Conservation (phyloP, 768 basidiomycete genomes). For the Bullera alba region DNA sequence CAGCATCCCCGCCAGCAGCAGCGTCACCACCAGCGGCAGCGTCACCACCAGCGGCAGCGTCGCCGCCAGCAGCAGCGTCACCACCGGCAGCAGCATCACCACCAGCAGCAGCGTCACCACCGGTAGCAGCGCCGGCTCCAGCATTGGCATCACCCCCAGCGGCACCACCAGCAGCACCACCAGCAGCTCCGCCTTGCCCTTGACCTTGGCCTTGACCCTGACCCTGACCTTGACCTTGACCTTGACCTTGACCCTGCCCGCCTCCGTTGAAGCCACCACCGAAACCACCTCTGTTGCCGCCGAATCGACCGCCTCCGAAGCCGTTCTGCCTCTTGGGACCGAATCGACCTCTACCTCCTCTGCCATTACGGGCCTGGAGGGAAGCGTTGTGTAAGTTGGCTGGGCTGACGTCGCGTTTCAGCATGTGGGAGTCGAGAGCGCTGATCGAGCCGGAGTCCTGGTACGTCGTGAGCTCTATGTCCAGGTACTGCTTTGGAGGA, state of each 20-base stretch:
- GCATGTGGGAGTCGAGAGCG: too few relatives aligned
- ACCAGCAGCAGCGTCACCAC: too few relatives aligned
- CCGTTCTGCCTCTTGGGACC: slow-evolving; percentile 4
- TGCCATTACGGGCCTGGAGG: not conserved
- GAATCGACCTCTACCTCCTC: slow-evolving; percentile 1
- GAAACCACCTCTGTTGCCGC: slow-evolving; percentile 1
- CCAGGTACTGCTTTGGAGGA: too few relatives aligned
- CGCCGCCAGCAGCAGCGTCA: too few relatives aligned
- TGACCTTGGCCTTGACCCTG: not conserved
- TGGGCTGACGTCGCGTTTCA: too few relatives aligned
- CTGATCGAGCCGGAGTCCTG: too few relatives aligned
- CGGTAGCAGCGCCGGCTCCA: not conserved
- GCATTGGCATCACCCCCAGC: not conserved
- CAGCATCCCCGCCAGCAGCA: too few relatives aligned
- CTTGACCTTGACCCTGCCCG: not conserved
- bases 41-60: too few relatives aligned
- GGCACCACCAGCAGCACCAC: not conserved
- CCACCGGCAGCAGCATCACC: too few relatives aligned
- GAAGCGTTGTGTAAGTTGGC: too few relatives aligned
- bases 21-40: too few relatives aligned
- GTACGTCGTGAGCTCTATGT: too few relatives aligned
- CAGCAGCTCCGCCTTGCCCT: not conserved
- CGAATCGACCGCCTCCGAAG: not conserved
- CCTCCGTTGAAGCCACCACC: slow-evolving; percentile 3
- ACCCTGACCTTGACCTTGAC: not conserved